Evolutionary conservation across 1,284 basidiomycete genomes (phyloP).

Genomic region (Tylopilus sp.): DNA sequence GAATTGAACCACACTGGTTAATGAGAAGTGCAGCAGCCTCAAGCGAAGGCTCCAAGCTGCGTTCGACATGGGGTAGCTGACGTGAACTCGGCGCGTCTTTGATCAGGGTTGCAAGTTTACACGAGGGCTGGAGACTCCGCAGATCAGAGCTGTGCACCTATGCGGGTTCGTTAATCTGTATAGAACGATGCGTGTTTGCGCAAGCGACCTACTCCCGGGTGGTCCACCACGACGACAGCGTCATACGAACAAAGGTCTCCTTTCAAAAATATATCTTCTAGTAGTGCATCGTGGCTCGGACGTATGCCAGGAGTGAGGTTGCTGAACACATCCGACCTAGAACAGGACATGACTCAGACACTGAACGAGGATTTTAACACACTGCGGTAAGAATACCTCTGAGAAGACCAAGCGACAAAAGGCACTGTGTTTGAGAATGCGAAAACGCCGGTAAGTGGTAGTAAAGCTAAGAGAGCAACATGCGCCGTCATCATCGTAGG

Average conservation of each 20-base stretch:
- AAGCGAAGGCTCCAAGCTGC: slow-evolving; percentile 26
- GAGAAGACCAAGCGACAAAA: slow-evolving; percentile 69
- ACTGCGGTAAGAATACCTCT: slow-evolving; percentile 41
- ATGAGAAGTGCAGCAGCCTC: slow-evolving; percentile 46
- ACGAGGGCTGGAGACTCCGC: slow-evolving; percentile 52
- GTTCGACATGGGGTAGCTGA: slow-evolving; percentile 62
- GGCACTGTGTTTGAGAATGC: slow-evolving; percentile 63
- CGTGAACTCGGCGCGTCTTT: slow-evolving; percentile 49
- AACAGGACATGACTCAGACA: background rate
- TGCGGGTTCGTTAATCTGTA: slow-evolving; percentile 1
- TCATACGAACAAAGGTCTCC: slow-evolving; percentile 60
- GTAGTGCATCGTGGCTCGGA: slow-evolving; percentile 39
- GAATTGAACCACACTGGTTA: slow-evolving; percentile 51
- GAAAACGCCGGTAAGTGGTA: slow-evolving; percentile 41
- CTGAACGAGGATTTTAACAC: background rate
- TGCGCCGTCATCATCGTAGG: slow-evolving; percentile 23
- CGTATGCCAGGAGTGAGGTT: slow-evolving; percentile 36
- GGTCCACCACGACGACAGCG: slow-evolving; percentile 63
- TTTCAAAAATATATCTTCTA: slow-evolving; percentile 44
- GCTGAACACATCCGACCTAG: slow-evolving; percentile 50
- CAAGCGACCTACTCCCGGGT: slow-evolving; percentile 58
- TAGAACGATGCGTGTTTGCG: background rate
- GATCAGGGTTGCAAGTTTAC: slow-evolving; percentile 48
- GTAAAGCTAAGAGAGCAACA: slow-evolving; percentile 36
- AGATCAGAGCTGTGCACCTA: slow-evolving; percentile 73